Percentiles rank a stretch among this genome's conserved stretches.
phyloP scores from a whole-genome alignment of 495 filamentous ascomycete species.

The Filosporella fistucella region DNA sequence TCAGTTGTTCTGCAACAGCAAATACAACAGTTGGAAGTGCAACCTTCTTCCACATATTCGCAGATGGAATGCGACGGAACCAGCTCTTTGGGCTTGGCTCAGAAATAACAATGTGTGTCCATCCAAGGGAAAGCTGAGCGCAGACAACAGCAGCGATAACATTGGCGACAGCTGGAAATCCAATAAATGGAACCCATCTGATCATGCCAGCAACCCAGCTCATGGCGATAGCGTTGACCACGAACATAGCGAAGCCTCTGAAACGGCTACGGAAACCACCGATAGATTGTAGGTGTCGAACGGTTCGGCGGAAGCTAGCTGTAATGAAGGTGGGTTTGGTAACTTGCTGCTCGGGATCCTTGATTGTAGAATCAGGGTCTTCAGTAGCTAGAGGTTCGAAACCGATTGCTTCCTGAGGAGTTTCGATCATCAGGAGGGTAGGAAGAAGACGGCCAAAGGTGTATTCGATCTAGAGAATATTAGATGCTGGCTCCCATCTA shows the following conservation, averaged over 20 bases:
- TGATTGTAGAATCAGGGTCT: constrained; percentile 15
- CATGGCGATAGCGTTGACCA: constrained; percentile 2
- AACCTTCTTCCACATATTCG: constrained; percentile 20
- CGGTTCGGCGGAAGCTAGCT: constrained; percentile 15
- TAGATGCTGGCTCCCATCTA: not conserved
- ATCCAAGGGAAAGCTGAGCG: constrained; percentile 18
- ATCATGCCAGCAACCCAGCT: constrained; percentile 3
- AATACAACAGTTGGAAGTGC: constrained; percentile 20
- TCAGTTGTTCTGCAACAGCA: constrained; percentile 20
- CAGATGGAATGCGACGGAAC: constrained; percentile 20
- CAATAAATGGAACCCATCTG: not conserved
- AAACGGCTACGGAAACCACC: constrained; percentile 18
- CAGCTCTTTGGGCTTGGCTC: constrained; percentile 22
- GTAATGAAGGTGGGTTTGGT: constrained; percentile 18
- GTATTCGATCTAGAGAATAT: constrained; percentile 20
- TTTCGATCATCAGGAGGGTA: constrained; percentile 25
- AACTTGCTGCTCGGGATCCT: constrained; percentile 10
- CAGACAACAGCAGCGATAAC: constrained; percentile 15
- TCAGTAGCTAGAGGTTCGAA: constrained; percentile 23
- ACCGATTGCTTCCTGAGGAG: constrained; percentile 15
- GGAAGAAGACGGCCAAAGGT: constrained; percentile 22
- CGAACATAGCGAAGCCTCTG: constrained; percentile 18
- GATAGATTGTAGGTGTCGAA: constrained; percentile 15
- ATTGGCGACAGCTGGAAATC: not conserved
- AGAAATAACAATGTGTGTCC: constrained; percentile 27